phyloP scores from a whole-genome alignment of 2,329 filamentous ascomycete genomes.

The Penicillium crustosum region DNA sequence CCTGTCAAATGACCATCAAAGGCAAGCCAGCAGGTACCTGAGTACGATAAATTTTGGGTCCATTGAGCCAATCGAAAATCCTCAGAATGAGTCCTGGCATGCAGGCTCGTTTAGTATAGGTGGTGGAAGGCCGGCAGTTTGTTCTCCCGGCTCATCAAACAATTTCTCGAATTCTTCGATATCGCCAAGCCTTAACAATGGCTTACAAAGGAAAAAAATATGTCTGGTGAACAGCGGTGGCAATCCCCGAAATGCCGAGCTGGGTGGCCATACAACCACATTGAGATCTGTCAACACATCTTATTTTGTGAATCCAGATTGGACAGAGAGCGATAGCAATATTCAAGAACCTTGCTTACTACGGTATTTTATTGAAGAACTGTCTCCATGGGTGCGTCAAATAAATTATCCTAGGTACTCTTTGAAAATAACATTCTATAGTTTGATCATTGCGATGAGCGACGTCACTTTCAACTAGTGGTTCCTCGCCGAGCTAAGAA shows the following conservation, averaged over 20 bases:
- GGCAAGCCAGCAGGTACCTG: background rate
- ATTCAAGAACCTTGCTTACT: conserved; percentile 23
- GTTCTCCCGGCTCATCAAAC: background rate
- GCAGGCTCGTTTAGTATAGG: background rate
- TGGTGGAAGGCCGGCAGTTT: background rate
- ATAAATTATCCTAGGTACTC: background rate
- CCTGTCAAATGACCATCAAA: background rate
- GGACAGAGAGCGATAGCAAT: background rate
- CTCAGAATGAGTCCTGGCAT: background rate
- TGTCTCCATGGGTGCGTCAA: conserved; percentile 26
- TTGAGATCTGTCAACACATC: background rate
- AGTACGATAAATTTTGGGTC: background rate
- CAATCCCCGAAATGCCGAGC: background rate
- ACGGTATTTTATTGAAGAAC: conserved; percentile 28
- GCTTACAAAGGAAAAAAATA: background rate
- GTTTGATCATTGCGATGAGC: conserved; percentile 11
- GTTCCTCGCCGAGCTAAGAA: conserved; percentile 20
- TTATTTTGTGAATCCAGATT: background rate
- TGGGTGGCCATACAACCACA: background rate
- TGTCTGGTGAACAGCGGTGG: no score
- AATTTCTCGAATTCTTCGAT: background rate
- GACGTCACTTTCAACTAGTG: conserved; percentile 21
- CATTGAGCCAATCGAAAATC: background rate
- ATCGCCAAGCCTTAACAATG: background rate
- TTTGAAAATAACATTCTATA: no score